Evolutionary conservation across 176 grass and related monocot species (phyloP).

Genomic region (Cocos nucifera): DNA sequence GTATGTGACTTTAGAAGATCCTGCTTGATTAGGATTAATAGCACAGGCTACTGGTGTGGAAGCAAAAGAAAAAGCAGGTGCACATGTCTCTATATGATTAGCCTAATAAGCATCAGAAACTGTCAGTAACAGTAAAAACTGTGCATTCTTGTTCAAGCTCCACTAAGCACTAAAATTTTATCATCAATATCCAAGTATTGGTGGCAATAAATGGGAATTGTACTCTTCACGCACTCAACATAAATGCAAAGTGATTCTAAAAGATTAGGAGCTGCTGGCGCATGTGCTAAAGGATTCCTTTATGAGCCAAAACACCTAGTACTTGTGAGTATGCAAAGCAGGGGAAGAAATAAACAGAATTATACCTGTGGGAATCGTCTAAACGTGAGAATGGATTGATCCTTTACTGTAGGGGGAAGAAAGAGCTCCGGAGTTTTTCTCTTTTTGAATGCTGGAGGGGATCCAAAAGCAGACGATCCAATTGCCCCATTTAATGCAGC

Average conservation of each 20-base stretch:
- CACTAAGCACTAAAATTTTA: too few species aligned
- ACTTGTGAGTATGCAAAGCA: too few species aligned
- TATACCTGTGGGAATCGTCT: slow-evolving; percentile 48
- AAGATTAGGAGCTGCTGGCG: too few species aligned
- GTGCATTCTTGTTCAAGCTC: too few species aligned
- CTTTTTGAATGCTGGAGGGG: slow-evolving; percentile 64
- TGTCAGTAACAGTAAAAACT: too few species aligned
- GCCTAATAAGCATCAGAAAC: slow-evolving; percentile 16
- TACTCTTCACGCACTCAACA: too few species aligned
- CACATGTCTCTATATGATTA: slow-evolving; percentile 45
- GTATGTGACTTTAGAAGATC: slow-evolving; percentile 72
- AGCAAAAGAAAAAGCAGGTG: slow-evolving; percentile 15
- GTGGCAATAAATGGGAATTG: too few species aligned
- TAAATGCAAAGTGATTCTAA: too few species aligned
- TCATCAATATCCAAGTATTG: too few species aligned
- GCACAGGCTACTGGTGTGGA: slow-evolving; percentile 32
- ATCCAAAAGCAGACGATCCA: slow-evolving; percentile 46
- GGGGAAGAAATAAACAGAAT: slow-evolving; percentile 4
- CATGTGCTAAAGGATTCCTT: too few species aligned
- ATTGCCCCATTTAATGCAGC: slow-evolving; percentile 81
- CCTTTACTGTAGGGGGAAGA: slow-evolving; percentile 35
- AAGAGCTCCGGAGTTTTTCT: slow-evolving; percentile 61
- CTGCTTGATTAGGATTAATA: slow-evolving; percentile 35
- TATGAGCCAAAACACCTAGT: not conserved
- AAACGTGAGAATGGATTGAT: slow-evolving; percentile 38